A percentile compares a stretch with the other conserved stretches of the same genome.
Evolutionary conservation across 768 basidiomycete species (phyloP).

Genomic region (Ephemerocybe angulata): DNA sequence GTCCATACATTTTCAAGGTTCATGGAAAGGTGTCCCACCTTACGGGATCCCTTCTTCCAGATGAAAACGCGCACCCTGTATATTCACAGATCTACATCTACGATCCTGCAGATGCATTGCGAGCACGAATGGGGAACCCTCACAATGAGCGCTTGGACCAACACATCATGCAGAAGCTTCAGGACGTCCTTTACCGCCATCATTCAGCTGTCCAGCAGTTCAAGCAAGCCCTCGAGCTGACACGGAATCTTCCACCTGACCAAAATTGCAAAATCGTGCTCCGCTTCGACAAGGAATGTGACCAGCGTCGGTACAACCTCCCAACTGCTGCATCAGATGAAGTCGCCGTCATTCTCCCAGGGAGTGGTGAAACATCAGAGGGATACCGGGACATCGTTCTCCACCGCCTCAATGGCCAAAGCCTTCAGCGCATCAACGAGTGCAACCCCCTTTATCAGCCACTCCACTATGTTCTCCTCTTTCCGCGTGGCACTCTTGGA

Average conservation of each 20-base stretch:
- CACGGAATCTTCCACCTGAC: not conserved
- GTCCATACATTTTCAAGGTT: conserved; percentile 14
- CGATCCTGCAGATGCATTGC: conserved; percentile 10
- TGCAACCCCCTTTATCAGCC: conserved; percentile 30
- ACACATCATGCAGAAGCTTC: conserved; percentile 5
- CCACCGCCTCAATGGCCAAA: conserved; percentile 10
- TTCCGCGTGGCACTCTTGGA: conserved; percentile 35
- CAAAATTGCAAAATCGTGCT: not conserved
- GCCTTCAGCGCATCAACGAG: conserved; percentile 29
- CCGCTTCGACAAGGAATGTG: conserved; percentile 18
- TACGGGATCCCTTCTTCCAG: conserved; percentile 6
- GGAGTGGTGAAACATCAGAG: conserved; percentile 14
- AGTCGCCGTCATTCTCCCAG: conserved; percentile 39
- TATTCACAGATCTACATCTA: conserved; percentile 15
- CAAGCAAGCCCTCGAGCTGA: conserved; percentile 10
- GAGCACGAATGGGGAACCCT: not conserved
- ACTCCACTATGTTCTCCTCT: conserved; percentile 43
- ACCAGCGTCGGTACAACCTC: conserved; percentile 38
- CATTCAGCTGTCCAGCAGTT: conserved; percentile 9
- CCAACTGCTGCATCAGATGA: conserved; percentile 28
- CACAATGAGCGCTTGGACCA: not conserved
- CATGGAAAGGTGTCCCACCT: conserved; percentile 11
- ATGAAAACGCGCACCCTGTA: not conserved
- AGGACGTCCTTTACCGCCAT: conserved; percentile 8
- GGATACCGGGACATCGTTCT: conserved; percentile 33